Conservation (phyloP, 192 early-diverging fungal genomes). For the Coemansia reversa region DNA sequence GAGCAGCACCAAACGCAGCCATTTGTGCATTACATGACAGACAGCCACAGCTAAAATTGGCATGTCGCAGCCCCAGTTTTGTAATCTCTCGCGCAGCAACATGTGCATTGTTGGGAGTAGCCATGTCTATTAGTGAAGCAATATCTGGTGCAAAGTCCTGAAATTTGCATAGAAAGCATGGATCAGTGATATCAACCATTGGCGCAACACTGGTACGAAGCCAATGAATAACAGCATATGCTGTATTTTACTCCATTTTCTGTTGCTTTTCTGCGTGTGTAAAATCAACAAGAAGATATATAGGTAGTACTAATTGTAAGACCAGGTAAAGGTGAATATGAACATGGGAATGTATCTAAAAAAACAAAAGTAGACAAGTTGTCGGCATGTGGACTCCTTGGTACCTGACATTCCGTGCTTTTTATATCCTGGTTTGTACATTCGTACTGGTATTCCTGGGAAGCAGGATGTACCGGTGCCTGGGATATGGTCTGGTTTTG, state of each 20-base stretch:
- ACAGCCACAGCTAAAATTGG: slow-evolving; percentile 74
- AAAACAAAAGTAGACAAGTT: too few relatives aligned
- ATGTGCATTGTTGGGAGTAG: slow-evolving; percentile 26
- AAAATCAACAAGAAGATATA: neutral
- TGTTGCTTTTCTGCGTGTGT: neutral
- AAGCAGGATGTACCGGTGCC: too few relatives aligned
- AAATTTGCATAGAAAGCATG: slow-evolving; percentile 56
- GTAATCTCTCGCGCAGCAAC: slow-evolving; percentile 44
- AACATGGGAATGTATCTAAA: too few relatives aligned
- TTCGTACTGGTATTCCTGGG: too few relatives aligned
- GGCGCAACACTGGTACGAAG: slow-evolving; percentile 66
- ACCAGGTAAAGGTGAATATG: too few relatives aligned
- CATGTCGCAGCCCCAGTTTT: slow-evolving; percentile 58
- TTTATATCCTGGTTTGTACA: too few relatives aligned
- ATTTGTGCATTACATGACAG: slow-evolving; percentile 68
- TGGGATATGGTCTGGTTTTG: too few relatives aligned
- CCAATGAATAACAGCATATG: slow-evolving; percentile 4
- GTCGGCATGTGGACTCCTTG: too few relatives aligned
- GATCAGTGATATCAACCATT: slow-evolving; percentile 74
- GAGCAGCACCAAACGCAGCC: slow-evolving; percentile 64
- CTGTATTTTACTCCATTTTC: slow-evolving; percentile 7
- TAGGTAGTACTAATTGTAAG: neutral
- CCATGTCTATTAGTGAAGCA: slow-evolving; percentile 43
- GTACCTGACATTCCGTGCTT: too few relatives aligned
- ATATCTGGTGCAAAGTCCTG: slow-evolving; percentile 31